Conservation (phyloP, 192 early-diverging fungal species). For the Backusella tarrabulga region DNA sequence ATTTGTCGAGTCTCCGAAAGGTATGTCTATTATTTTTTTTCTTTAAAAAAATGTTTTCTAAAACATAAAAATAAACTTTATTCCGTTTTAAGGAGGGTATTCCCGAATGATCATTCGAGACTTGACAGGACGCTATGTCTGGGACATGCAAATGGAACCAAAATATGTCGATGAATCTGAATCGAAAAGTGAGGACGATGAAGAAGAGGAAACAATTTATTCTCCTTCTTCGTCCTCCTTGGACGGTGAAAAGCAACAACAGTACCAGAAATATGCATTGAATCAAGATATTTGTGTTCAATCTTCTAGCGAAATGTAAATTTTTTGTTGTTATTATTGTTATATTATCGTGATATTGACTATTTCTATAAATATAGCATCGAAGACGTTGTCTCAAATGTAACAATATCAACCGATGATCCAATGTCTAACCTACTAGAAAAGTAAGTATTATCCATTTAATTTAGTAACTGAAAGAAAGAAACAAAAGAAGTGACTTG, state of each 20-base stretch:
- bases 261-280: not conserved
- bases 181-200: not conserved
- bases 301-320: not conserved
- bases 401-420: not conserved
- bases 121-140: constrained; percentile 76
- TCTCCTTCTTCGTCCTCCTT: not conserved
- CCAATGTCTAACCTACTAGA: constrained; percentile 6
- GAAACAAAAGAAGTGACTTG: not conserved
- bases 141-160: constrained; percentile 65
- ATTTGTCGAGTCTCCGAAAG: constrained; percentile 61
- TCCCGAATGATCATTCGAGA: constrained; percentile 70
- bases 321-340: not conserved
- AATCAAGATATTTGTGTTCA: constrained; percentile 2
- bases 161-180: not conserved
- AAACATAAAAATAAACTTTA: not conserved
- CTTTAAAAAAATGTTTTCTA: not conserved
- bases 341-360: not conserved
- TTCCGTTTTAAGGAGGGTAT: constrained; percentile 33
- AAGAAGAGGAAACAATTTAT: not conserved
- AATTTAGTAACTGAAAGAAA: not conserved
- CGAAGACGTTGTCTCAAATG: not conserved
- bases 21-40: constrained; percentile 20
- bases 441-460: not conserved
- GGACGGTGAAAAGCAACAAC: not conserved
- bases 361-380: not conserved